Base-by-base conservation (phyloP, 1,139 yeast species). In the Nadsonia starkeyi-henricii region DNA sequence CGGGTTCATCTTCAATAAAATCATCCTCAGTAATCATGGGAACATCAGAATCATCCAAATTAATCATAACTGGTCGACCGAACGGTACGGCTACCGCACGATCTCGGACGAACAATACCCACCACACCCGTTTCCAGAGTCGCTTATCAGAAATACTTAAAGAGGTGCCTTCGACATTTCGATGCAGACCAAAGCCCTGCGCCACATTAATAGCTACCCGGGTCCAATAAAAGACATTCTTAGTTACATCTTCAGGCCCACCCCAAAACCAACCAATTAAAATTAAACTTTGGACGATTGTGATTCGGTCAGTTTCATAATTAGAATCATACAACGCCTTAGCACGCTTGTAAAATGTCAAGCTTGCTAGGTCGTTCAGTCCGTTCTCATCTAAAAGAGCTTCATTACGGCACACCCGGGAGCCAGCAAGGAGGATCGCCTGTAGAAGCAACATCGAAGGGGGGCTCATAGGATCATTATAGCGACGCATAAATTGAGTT, bases 211-310 rank as follows among this genome's bases (percentile, higher is more conserved):
- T 71, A 0, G 88, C 91, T 1, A 79, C 77, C 48, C 85, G 71
- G 2, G 83, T 77, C 94, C 94, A 84, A 62, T 81, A 83, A 60
- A 75, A 81, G 2, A 81, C 78, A 59, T 82, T 84, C 51, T 80
- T 79, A 43, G 85, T 75, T 36, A 81, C 81, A 58, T 79, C 85
- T 55, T 84, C 88, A 13, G 86, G 85, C 5, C 85, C 85, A 56
- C 82, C 93, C 79, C 85, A 78, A 65, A 79, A 80, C 59, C 82
- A 74, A 1, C 84, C 79, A 52, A 85, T 74, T 45, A 84, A 68
- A 37, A 80, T 65, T 45, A 85, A 67, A 0, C 88, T 74, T 60
- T 82, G 96, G 13, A 84, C 73, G 18, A 82, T 66, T 2, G 79
- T 71, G 3, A 81, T 72, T 1, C 88, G 81, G 57, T 83, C 89